phyloP scores from a whole-genome alignment of 768 basidiomycete genomes.

The Infundibulicybe gibba region DNA sequence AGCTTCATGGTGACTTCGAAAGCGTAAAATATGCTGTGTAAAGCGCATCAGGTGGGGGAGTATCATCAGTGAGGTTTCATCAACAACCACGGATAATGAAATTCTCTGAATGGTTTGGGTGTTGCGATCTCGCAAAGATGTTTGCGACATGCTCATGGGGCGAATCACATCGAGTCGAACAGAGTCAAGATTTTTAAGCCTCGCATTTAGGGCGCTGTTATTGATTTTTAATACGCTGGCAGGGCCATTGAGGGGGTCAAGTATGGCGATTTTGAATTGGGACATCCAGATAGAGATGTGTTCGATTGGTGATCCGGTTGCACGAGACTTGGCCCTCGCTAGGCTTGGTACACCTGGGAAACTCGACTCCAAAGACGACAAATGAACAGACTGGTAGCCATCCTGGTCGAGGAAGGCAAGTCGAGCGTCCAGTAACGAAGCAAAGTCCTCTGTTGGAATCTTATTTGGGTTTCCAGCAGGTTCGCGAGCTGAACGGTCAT shows the following conservation, averaged over 20 bases:
- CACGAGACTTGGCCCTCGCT: too few species aligned
- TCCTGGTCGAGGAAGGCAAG: conserved; percentile 43
- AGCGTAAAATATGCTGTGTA: conserved; percentile 50
- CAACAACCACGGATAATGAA: conserved; percentile 32
- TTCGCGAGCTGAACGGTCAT: conserved; percentile 2
- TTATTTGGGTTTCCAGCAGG: too few species aligned
- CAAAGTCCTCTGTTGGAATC: conserved; percentile 19
- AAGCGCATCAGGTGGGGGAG: conserved; percentile 62
- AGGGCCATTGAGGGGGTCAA: conserved; percentile 21
- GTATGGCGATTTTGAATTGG: conserved; percentile 19
- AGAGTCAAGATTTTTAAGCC: neutral
- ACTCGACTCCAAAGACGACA: conserved; percentile 24
- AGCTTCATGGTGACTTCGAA: conserved; percentile 32
- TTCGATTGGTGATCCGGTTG: too few species aligned
- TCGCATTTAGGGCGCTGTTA: neutral
- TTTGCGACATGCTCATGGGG: conserved; percentile 35
- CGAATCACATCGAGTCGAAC: conserved; percentile 19
- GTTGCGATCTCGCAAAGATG: conserved; percentile 35
- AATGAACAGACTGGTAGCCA: conserved; percentile 23
- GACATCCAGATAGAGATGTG: conserved; percentile 11
- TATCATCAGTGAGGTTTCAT: conserved; percentile 37
- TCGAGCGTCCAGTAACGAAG: conserved; percentile 32
- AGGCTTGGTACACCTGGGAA: conserved; percentile 13
- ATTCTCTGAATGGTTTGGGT: conserved; percentile 24
- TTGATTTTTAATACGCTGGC: too few species aligned